Percentiles rank a stretch among this genome's conserved stretches.
These are phyloP conservation scores for Metroxylon sagu DNA, from an alignment of 176 grass and related monocot species.

Conservation along the genomic window DNA sequence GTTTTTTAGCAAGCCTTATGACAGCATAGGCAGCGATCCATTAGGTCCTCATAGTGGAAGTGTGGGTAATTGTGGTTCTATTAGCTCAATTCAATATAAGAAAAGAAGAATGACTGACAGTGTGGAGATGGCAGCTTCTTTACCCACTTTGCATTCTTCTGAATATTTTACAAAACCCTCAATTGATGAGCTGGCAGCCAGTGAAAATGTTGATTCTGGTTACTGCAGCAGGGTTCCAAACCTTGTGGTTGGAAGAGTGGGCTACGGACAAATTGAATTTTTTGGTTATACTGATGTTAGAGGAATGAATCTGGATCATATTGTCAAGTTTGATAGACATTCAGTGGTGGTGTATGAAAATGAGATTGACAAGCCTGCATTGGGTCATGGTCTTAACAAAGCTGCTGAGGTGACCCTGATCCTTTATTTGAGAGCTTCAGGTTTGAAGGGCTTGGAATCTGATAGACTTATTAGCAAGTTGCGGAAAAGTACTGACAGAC, in stretches of 20 bases:
- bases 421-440: slow-evolving; percentile 14
- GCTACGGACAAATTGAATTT: slow-evolving; percentile 59
- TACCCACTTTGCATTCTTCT: slow-evolving; percentile 38
- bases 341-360: slow-evolving; percentile 55
- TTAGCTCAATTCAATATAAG: slow-evolving; percentile 14
- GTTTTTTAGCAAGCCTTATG: no score
- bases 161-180: slow-evolving; percentile 76
- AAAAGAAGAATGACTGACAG: slow-evolving; percentile 4
- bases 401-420: slow-evolving; percentile 71
- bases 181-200: slow-evolving; percentile 51
- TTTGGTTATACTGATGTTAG: slow-evolving; percentile 49
- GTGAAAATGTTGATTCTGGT: slow-evolving; percentile 48
- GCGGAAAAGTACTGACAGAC: slow-evolving; percentile 25
- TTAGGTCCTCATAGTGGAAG: no score
- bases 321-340: slow-evolving; percentile 54
- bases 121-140: slow-evolving; percentile 18
- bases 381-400: slow-evolving; percentile 85
- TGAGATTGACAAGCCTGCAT: slow-evolving; percentile 49
- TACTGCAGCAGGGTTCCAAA: slow-evolving; percentile 62
- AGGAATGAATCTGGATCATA: slow-evolving; percentile 57
- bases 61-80: background rate
- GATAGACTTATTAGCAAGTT: slow-evolving; percentile 28
- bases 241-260: slow-evolving; percentile 52
- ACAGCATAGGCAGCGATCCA: no score
- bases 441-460: slow-evolving; percentile 17